These are phyloP conservation scores for Pueraria montana DNA, from an alignment of 306 rosid genomes.

Conservation along the genomic window DNA sequence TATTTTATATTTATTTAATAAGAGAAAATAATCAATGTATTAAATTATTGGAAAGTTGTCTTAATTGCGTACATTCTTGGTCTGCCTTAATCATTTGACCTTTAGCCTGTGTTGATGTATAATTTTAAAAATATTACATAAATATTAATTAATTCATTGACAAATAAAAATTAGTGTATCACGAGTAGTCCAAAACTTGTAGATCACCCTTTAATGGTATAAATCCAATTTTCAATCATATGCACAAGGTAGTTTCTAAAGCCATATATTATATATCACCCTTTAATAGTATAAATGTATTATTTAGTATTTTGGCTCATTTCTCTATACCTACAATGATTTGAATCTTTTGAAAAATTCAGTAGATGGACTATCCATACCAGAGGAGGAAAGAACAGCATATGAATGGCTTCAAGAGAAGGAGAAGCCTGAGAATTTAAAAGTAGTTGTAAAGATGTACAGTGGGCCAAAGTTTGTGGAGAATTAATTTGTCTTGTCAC, in stretches of 20 bases:
- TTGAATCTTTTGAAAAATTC: constrained; percentile 24
- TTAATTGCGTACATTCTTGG: too few relatives aligned
- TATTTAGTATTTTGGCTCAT: not conserved
- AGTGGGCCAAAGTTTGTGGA: constrained; percentile 71
- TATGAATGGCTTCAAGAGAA: constrained; percentile 89
- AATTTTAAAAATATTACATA: not conserved
- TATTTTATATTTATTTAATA: too few relatives aligned
- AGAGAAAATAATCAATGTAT: too few relatives aligned
- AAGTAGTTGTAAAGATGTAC: constrained; percentile 67
- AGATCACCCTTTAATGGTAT: not conserved
- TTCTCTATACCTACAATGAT: not conserved
- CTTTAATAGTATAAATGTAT: not conserved
- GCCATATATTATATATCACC: not conserved
- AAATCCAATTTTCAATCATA: not conserved
- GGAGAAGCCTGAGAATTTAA: constrained; percentile 67
- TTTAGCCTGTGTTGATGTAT: not conserved
- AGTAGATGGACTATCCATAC: constrained; percentile 61
- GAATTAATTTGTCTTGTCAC: constrained; percentile 39
- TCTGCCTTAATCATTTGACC: too few relatives aligned
- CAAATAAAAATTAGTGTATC: not conserved
- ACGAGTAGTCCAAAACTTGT: not conserved
- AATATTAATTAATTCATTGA: not conserved
- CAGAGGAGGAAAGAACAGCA: constrained; percentile 66
- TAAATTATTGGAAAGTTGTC: too few relatives aligned
- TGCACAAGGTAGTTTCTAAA: not conserved